Percentiles rank a stretch among this genome's conserved stretches.
phyloP scores from a whole-genome alignment of 768 basidiomycete species.

The Boletus subparvulus region DNA sequence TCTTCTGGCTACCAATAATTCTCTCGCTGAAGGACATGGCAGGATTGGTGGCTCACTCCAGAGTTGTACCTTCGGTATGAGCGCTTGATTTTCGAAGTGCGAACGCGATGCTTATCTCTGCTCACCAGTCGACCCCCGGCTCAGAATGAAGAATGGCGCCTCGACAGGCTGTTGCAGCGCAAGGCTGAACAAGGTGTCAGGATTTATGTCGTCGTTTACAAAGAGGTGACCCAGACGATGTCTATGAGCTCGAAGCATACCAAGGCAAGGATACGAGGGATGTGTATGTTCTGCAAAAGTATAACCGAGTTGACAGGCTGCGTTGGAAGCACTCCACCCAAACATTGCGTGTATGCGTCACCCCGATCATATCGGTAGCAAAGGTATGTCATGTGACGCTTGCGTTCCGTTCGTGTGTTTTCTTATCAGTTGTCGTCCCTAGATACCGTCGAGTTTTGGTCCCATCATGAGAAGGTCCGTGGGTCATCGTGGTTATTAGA shows the following conservation, averaged over 20 bases:
- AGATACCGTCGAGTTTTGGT: conserved; percentile 87
- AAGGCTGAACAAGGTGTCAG: conserved; percentile 94
- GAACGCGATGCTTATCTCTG: conserved; percentile 10
- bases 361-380: conserved; percentile 84
- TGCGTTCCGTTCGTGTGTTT: background rate
- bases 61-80: conserved; percentile 80
- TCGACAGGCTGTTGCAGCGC: conserved; percentile 79
- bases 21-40: conserved; percentile 3
- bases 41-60: conserved; percentile 95
- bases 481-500: background rate
- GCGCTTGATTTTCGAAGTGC: background rate
- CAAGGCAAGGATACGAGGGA: conserved; percentile 44
- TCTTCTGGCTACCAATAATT: background rate
- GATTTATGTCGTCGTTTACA: conserved; percentile 90
- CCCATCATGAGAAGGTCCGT: conserved; percentile 80
- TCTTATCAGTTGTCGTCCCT: background rate
- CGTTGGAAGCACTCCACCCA: conserved; percentile 77
- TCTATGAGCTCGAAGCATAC: conserved; percentile 83
- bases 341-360: conserved; percentile 90
- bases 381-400: conserved; percentile 40
- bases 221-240: conserved; percentile 95
- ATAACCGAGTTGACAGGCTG: conserved; percentile 43
- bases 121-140: conserved; percentile 69
- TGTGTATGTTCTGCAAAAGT: background rate
- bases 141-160: conserved; percentile 79